phyloP scores from a whole-genome alignment of 495 filamentous ascomycete species.

The Penicillium silybi region DNA sequence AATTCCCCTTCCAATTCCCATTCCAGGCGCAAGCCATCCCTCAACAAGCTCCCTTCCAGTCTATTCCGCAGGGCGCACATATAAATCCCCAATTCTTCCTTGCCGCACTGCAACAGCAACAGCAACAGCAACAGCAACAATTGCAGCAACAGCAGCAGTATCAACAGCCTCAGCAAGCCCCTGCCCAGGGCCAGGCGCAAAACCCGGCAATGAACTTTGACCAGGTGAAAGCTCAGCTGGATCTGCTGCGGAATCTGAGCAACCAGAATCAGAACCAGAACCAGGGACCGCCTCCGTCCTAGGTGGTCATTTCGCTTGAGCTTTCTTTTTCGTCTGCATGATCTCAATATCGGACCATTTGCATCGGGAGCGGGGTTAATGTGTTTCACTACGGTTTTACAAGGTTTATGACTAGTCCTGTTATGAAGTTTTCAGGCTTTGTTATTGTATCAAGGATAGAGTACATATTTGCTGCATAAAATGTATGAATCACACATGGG shows the following conservation, averaged over 20 bases:
- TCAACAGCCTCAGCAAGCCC: constrained; percentile 36
- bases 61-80: constrained; percentile 49
- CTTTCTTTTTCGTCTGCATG: constrained; percentile 9
- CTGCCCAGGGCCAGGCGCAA: constrained; percentile 37
- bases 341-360: constrained; percentile 20
- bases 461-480: constrained; percentile 13
- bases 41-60: constrained; percentile 31
- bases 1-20: constrained; percentile 36
- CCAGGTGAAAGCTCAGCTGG: constrained; percentile 45
- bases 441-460: constrained; percentile 11
- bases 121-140: constrained; percentile 39
- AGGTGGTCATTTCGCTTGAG: constrained; percentile 9
- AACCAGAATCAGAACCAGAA: constrained; percentile 34
- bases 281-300: constrained; percentile 37
- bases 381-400: constrained; percentile 4
- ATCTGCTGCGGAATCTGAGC: constrained; percentile 42
- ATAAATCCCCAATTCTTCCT: constrained; percentile 64
- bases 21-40: constrained; percentile 28
- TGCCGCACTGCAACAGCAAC: constrained; percentile 43
- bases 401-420: constrained; percentile 13
- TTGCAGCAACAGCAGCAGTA: constrained; percentile 29
- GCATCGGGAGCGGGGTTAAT: constrained; percentile 26
- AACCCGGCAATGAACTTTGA: constrained; percentile 37
- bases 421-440: not conserved
- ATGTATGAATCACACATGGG: constrained; percentile 10